These are phyloP conservation scores for Serendipita sp. DNA, from an alignment of 768 basidiomycete genomes.

Conservation along the genomic window DNA sequence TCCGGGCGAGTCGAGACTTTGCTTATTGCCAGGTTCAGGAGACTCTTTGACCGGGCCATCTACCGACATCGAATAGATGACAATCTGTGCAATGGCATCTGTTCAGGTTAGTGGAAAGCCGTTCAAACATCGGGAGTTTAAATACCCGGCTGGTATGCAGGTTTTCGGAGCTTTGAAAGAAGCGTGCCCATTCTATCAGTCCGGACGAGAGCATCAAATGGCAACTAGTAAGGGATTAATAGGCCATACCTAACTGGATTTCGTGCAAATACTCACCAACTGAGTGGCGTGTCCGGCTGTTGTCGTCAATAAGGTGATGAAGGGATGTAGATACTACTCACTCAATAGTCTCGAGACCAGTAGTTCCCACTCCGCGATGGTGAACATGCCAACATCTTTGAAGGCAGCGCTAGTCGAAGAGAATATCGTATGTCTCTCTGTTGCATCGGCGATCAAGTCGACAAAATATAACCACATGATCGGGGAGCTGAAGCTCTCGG, in stretches of 20 bases:
- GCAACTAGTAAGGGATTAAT: background rate
- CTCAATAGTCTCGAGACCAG: slow-evolving; percentile 1
- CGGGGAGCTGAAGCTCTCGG: slow-evolving; percentile 43
- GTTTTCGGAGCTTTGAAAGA: background rate
- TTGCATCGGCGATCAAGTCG: background rate
- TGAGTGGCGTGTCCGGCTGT: background rate
- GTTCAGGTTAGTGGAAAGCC: slow-evolving; percentile 2
- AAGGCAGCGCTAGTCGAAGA: background rate
- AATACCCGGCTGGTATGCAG: background rate
- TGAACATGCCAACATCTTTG: slow-evolving; percentile 3
- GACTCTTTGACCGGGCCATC: slow-evolving; percentile 49
- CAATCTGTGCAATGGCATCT: slow-evolving; percentile 69
- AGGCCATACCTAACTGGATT: background rate
- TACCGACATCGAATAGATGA: slow-evolving; percentile 79
- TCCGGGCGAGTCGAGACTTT: slow-evolving; percentile 25
- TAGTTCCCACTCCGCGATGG: background rate
- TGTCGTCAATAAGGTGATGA: background rate
- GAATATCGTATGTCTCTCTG: background rate
- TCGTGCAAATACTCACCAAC: background rate
- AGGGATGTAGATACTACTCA: background rate
- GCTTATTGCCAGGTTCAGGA: slow-evolving; percentile 20
- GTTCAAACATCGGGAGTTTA: background rate
- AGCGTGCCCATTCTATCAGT: background rate
- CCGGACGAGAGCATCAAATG: background rate
- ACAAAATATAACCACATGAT: background rate